phyloP scores from a whole-genome alignment of 2,329 filamentous ascomycete species.

The Neonectria faginata region DNA sequence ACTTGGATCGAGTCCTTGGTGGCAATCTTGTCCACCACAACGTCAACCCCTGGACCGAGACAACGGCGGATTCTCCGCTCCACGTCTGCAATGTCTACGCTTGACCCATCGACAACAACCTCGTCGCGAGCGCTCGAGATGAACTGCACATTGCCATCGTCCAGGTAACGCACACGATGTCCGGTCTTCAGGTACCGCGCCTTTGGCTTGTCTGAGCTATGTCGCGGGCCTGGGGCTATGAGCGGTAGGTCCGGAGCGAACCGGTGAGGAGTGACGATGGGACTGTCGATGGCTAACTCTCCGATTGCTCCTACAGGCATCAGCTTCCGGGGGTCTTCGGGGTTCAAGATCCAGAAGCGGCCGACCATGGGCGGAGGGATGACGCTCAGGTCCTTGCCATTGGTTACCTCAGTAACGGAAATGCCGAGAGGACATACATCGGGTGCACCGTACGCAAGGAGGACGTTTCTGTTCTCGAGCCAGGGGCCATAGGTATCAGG shows the following conservation, averaged over 20 bases:
- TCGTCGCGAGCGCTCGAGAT: conserved; percentile 59
- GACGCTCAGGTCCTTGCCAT: conserved; percentile 52
- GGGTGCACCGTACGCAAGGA: conserved; percentile 64
- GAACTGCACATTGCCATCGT: conserved; percentile 62
- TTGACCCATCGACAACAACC: conserved; percentile 53
- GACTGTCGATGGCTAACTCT: conserved; percentile 70
- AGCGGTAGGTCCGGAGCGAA: conserved; percentile 48
- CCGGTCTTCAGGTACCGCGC: conserved; percentile 62
- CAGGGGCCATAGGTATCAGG: conserved; percentile 61
- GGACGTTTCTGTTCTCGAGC: conserved; percentile 58
- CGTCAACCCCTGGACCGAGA: conserved; percentile 60
- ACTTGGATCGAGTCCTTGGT: conserved; percentile 58
- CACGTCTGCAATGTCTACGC: conserved; percentile 57
- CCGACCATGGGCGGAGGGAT: conserved; percentile 63
- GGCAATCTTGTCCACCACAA: conserved; percentile 60
- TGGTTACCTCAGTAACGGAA: conserved; percentile 58
- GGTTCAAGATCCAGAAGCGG: conserved; percentile 65
- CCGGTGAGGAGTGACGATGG: conserved; percentile 50
- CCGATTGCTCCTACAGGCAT: conserved; percentile 67
- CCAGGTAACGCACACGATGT: conserved; percentile 62
- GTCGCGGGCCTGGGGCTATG: conserved; percentile 37
- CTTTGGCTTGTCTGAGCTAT: conserved; percentile 42
- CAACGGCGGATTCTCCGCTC: conserved; percentile 61
- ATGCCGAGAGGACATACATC: conserved; percentile 65
- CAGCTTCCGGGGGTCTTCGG: conserved; percentile 61